phyloP scores from a whole-genome alignment of 305 asterid genomes.

The Euphrasia arctica region DNA sequence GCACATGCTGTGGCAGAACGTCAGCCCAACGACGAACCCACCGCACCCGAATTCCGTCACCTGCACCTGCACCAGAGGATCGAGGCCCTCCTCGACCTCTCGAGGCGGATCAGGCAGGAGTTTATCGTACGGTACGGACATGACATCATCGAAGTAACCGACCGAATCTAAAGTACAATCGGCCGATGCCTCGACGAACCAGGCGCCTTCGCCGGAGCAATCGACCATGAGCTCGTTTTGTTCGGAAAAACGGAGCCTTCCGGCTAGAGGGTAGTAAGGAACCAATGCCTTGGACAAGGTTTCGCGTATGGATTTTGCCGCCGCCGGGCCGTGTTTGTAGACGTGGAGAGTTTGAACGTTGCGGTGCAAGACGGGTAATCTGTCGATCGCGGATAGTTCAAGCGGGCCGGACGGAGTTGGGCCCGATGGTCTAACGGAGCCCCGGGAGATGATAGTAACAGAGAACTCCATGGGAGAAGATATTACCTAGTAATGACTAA shows the following conservation, averaged over 20 bases:
- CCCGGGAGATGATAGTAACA: conserved; percentile 27
- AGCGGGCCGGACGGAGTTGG: conserved; percentile 39
- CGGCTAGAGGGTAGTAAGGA: conserved; percentile 53
- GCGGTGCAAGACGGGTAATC: conserved; percentile 39
- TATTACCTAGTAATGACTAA: too few relatives aligned
- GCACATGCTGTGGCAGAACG: conserved; percentile 43
- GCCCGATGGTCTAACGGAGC: conserved; percentile 36
- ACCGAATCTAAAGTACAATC: conserved; percentile 33
- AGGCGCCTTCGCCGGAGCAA: conserved; percentile 46
- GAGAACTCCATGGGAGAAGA: conserved; percentile 31
- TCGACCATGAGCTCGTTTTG: conserved; percentile 34
- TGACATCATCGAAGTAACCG: conserved; percentile 34
- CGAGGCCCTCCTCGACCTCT: conserved; percentile 22
- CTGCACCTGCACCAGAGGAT: conserved; percentile 55
- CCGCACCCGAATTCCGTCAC: conserved; percentile 40
- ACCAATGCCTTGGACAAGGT: conserved; percentile 47
- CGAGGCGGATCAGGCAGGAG: conserved; percentile 34
- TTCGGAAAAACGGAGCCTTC: conserved; percentile 31
- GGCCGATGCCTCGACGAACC: conserved; percentile 47
- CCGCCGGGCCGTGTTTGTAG: conserved; percentile 33
- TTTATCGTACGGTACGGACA: conserved; percentile 29
- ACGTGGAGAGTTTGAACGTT: conserved; percentile 48
- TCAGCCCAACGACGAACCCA: conserved; percentile 47
- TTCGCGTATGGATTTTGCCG: conserved; percentile 27
- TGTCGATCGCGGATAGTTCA: conserved; percentile 42